Evolutionary conservation across 2,329 filamentous ascomycete species (phyloP).

Genomic region (Madurella mycetomatis): DNA sequence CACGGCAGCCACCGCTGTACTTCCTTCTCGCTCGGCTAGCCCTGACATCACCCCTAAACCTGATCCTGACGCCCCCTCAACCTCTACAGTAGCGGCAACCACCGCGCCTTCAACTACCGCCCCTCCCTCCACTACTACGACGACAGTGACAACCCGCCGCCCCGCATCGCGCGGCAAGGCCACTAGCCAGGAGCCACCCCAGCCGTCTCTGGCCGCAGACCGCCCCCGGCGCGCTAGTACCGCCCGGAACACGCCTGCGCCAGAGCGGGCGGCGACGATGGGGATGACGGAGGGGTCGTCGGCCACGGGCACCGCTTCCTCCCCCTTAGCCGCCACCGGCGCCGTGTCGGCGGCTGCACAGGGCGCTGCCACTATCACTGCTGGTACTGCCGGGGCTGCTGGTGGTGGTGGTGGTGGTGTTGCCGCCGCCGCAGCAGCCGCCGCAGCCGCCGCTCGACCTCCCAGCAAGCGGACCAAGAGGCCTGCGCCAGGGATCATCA

Average conservation of each 20-base stretch:
- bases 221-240: constrained; percentile 54
- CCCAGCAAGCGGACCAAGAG: constrained; percentile 60
- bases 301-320: no score
- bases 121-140: constrained; percentile 19
- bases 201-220: constrained; percentile 46
- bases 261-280: constrained; percentile 34
- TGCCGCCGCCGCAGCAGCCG: constrained; percentile 11
- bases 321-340: no score
- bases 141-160: constrained; percentile 35
- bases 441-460: constrained; percentile 29
- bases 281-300: no score
- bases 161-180: constrained; percentile 51
- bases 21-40: constrained; percentile 24
- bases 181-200: constrained; percentile 48
- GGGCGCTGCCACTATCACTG: no score
- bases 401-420: constrained; percentile 1
- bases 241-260: constrained; percentile 53
- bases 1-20: constrained; percentile 10
- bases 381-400: no score
- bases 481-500: constrained; percentile 69
- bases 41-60: constrained; percentile 32
- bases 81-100: background rate
- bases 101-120: background rate
- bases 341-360: no score
- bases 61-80: constrained; percentile 21